Conservation (phyloP, 805 yeast species). For the Kuraishia piskuri region DNA sequence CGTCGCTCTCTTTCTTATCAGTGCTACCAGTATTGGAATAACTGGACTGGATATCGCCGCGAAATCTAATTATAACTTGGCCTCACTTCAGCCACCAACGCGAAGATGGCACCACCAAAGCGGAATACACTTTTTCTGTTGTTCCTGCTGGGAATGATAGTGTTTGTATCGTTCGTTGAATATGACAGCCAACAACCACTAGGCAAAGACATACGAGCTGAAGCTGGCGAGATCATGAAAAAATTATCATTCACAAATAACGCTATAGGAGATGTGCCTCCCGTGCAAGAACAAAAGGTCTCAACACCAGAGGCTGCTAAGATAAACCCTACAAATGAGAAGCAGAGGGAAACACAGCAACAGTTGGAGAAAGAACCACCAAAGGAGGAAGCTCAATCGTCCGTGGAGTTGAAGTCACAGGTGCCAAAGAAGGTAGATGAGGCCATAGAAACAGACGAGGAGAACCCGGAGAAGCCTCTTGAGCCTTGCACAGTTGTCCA, state of each 20-base stretch:
- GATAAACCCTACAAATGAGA: background rate
- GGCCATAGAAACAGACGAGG: background rate
- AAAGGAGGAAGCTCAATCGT: background rate
- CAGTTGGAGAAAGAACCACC: background rate
- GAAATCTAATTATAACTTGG: background rate
- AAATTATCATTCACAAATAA: background rate
- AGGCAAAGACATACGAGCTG: background rate
- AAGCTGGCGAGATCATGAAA: background rate
- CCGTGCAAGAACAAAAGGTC: background rate
- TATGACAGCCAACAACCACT: background rate
- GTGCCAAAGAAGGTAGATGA: background rate
- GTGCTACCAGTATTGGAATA: background rate
- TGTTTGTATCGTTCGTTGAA: background rate
- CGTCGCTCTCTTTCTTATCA: too few species aligned
- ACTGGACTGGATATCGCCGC: background rate
- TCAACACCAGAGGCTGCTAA: background rate
- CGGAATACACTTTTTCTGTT: background rate
- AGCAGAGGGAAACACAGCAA: too few species aligned
- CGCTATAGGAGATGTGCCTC: background rate
- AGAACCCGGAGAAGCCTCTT: background rate
- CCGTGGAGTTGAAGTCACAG: background rate
- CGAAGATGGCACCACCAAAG: background rate
- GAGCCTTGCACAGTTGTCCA: slow-evolving; percentile 33
- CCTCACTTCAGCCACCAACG: background rate
- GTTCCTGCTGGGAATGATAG: background rate